Percentiles rank a stretch among this genome's conserved stretches.
Evolutionary conservation across 1,284 basidiomycete species (phyloP).

Genomic region (Xerocomus nothofagi): DNA sequence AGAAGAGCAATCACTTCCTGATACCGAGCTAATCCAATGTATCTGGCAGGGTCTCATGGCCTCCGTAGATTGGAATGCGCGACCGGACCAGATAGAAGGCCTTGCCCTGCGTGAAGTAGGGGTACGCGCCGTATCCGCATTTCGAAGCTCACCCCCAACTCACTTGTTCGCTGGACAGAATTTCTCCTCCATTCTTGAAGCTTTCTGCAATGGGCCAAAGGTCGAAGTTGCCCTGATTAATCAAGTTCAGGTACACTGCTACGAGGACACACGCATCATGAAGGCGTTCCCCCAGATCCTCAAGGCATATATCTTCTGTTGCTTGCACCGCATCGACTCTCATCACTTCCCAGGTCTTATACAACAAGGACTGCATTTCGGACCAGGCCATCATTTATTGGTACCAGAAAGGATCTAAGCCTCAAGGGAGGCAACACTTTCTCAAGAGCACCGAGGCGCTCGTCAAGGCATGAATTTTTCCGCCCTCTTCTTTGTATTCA

Average conservation of each 20-base stretch:
- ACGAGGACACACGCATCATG: conserved; percentile 91
- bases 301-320: conserved; percentile 53
- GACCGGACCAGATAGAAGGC: conserved; percentile 87
- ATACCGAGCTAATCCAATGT: conserved; percentile 82
- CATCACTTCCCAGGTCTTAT: conserved; percentile 64
- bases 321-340: not conserved
- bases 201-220: conserved; percentile 85
- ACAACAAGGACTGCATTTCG: conserved; percentile 92
- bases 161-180: conserved; percentile 48
- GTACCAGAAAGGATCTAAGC: conserved; percentile 94
- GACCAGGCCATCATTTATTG: conserved; percentile 97
- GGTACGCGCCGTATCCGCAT: conserved; percentile 44
- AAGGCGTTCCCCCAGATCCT: conserved; percentile 93
- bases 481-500: conserved; percentile 7
- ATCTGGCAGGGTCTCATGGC: conserved; percentile 91
- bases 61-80: conserved; percentile 83
- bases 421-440: conserved; percentile 94
- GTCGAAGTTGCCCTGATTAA: conserved; percentile 92
- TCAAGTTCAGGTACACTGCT: conserved; percentile 91
- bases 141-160: not conserved
- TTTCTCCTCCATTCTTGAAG: conserved; percentile 82
- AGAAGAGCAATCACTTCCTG: conserved; percentile 71
- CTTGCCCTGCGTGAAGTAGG: conserved; percentile 82
- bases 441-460: conserved; percentile 84
- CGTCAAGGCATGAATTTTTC: conserved; percentile 70